Conservation (phyloP, 2,329 filamentous ascomycete genomes). For the Exophiala spinifera region DNA sequence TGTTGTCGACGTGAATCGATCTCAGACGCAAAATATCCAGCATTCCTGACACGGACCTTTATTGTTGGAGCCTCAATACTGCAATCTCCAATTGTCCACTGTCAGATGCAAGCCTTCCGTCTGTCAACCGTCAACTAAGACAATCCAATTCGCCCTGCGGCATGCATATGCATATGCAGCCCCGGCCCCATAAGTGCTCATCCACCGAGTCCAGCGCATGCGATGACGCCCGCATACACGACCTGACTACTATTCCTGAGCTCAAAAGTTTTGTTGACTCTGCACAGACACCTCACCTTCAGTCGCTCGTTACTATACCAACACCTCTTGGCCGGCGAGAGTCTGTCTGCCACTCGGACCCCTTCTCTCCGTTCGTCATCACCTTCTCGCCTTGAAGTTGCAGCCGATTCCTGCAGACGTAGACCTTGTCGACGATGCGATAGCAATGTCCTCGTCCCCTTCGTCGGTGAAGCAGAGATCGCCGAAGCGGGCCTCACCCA, state of each 20-base stretch:
- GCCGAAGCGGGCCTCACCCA: conserved; percentile 40
- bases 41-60: conserved; percentile 16
- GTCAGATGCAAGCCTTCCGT: conserved; percentile 18
- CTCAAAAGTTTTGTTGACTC: conserved; percentile 16
- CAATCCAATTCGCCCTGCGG: conserved; percentile 30
- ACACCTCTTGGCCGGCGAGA: not conserved
- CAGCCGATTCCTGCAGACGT: not conserved
- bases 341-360: not conserved
- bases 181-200: conserved; percentile 15
- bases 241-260: not conserved
- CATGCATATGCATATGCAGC: conserved; percentile 29
- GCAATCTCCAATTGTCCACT: conserved; percentile 11
- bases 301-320: conserved; percentile 23
- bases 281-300: conserved; percentile 23
- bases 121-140: conserved; percentile 12
- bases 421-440: conserved; percentile 17
- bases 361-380: conserved; percentile 1
- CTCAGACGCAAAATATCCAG: conserved; percentile 7
- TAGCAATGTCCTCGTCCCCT: conserved; percentile 28
- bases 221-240: conserved; percentile 11
- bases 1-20: not conserved
- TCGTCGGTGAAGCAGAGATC: conserved; percentile 24
- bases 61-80: conserved; percentile 1
- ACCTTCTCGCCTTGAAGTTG: not conserved
- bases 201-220: conserved; percentile 3